Evolutionary conservation across 768 basidiomycete genomes (phyloP).

Genomic region (Xerocomellus amylosporus): DNA sequence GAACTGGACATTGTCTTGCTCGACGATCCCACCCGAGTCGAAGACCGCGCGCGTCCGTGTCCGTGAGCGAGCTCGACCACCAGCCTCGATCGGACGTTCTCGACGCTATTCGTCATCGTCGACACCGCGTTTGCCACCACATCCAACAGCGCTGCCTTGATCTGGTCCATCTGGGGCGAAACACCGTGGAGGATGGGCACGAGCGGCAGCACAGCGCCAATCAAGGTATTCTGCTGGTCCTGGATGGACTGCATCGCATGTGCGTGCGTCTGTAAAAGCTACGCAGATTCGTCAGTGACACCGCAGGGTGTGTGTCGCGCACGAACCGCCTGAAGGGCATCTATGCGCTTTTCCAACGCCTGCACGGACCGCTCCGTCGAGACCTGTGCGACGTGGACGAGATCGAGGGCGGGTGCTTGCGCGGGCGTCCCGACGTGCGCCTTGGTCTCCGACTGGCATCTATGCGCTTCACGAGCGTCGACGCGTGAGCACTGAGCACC

Average conservation of each 20-base stretch:
- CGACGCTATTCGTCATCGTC: constrained; percentile 14
- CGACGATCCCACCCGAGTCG: constrained; percentile 5
- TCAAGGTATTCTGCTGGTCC: constrained; percentile 24
- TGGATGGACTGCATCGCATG: constrained; percentile 59
- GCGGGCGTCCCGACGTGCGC: constrained; percentile 55
- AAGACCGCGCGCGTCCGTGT: background rate
- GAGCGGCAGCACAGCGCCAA: constrained; percentile 55
- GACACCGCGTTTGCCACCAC: constrained; percentile 18
- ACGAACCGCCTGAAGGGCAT: constrained; percentile 52
- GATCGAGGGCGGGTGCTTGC: constrained; percentile 42
- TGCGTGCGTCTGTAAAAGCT: constrained; percentile 49
- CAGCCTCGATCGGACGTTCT: constrained; percentile 13
- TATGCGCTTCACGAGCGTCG: constrained; percentile 46
- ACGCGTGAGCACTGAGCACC: constrained; percentile 12
- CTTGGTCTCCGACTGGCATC: constrained; percentile 60
- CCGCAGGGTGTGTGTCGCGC: background rate
- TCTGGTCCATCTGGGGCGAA: constrained; percentile 48
- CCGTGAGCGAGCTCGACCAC: constrained; percentile 1
- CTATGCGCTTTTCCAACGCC: constrained; percentile 52
- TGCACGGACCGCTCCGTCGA: constrained; percentile 41
- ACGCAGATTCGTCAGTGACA: constrained; percentile 30
- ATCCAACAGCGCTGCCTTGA: constrained; percentile 19
- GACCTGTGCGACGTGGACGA: constrained; percentile 39
- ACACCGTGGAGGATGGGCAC: constrained; percentile 59
- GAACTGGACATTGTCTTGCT: background rate